Conservation (phyloP, 768 basidiomycete species). For the Rhodotorula toruloides region DNA sequence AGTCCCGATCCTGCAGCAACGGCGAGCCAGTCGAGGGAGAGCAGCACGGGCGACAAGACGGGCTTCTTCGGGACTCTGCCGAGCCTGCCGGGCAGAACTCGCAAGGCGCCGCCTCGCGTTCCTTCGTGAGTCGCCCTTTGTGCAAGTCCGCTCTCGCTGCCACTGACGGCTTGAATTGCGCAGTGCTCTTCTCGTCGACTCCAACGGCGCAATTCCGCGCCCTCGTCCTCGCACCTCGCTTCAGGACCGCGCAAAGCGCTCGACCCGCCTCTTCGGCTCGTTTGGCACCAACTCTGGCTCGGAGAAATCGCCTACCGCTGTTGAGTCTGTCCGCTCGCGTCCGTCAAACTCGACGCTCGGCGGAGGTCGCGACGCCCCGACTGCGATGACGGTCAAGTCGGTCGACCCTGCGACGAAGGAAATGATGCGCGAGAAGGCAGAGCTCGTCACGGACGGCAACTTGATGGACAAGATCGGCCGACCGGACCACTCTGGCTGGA, state of each 20-base stretch:
- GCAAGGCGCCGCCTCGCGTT: slow-evolving; percentile 34
- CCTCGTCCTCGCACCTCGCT: slow-evolving; percentile 7
- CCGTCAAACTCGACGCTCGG: slow-evolving; percentile 22
- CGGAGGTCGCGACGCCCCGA: slow-evolving; percentile 18
- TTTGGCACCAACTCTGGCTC: slow-evolving; percentile 16
- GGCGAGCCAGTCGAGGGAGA: slow-evolving; percentile 18
- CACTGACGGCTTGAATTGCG: too few relatives aligned
- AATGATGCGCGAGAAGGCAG: slow-evolving; percentile 19
- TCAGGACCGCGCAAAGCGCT: slow-evolving; percentile 32
- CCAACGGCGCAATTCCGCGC: slow-evolving; percentile 14
- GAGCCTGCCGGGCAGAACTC: slow-evolving; percentile 6
- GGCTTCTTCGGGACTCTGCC: slow-evolving; percentile 59
- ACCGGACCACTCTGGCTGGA: slow-evolving; percentile 85
- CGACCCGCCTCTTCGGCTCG: slow-evolving; percentile 32
- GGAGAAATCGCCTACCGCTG: slow-evolving; percentile 9
- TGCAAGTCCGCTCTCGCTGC: too few relatives aligned
- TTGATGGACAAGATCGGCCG: slow-evolving; percentile 85
- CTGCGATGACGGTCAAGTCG: slow-evolving; percentile 29
- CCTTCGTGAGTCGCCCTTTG: slow-evolving; percentile 11
- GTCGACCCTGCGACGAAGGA: slow-evolving; percentile 21
- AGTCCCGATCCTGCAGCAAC: slow-evolving; percentile 6
- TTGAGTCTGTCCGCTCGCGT: slow-evolving; percentile 13
- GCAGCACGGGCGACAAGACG: slow-evolving; percentile 41
- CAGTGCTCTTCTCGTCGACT: slow-evolving; percentile 27
- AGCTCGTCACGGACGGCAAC: slow-evolving; percentile 48